A percentile compares a stretch with the other conserved stretches of the same genome.
Evolutionary conservation across 1,139 yeast genomes (phyloP).

Genomic region (Candida glucosophila): DNA sequence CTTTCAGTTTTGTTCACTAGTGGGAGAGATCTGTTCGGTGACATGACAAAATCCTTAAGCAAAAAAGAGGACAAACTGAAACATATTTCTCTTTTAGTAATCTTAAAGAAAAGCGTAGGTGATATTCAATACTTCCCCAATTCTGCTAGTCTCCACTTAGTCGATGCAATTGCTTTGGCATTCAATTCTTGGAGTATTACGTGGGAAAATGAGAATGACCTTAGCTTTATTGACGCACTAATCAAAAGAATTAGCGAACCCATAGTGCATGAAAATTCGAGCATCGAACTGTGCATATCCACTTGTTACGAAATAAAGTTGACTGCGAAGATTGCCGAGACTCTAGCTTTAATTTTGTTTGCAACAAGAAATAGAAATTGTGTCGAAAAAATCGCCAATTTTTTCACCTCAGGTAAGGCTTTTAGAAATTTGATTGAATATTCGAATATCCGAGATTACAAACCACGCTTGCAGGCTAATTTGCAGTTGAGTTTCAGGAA

Average conservation of each 20-base stretch:
- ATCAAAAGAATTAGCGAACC: conserved; percentile 26
- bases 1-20: conserved; percentile 68
- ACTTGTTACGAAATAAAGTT: conserved; percentile 50
- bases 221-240: conserved; percentile 41
- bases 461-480: conserved; percentile 12
- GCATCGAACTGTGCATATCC: conserved; percentile 23
- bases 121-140: conserved; percentile 49
- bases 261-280: conserved; percentile 11
- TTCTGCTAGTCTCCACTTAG: conserved; percentile 47
- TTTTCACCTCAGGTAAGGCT: conserved; percentile 32
- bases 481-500: conserved; percentile 36
- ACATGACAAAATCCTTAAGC: conserved; percentile 15
- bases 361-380: conserved; percentile 40
- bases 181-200: conserved; percentile 64
- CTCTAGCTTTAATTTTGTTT: conserved; percentile 64
- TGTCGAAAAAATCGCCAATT: conserved; percentile 33
- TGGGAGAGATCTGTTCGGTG: conserved; percentile 51
- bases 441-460: conserved; percentile 17
- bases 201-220: conserved; percentile 40
- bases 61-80: conserved; percentile 10
- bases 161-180: conserved; percentile 59
- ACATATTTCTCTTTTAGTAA: conserved; percentile 40
- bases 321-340: conserved; percentile 62
- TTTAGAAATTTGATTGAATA: conserved; percentile 19
- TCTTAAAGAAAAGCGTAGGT: conserved; percentile 51